Conservation (phyloP, 1,284 basidiomycete species). For the Moesziomyces sp. region DNA sequence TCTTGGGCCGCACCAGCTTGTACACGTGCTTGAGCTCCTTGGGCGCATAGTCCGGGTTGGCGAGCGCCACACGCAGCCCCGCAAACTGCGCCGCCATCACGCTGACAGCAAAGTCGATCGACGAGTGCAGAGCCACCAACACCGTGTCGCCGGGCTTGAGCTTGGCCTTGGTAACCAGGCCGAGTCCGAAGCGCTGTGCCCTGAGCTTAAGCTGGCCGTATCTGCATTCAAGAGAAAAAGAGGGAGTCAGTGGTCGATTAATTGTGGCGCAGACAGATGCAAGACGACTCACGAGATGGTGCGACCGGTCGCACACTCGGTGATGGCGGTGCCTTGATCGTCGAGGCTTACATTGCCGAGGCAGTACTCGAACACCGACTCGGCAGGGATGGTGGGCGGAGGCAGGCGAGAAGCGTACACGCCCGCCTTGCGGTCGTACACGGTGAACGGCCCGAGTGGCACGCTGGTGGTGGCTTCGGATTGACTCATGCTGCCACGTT, state of each 20-base stretch:
- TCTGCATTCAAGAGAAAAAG: constrained; percentile 1
- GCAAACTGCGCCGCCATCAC: constrained; percentile 45
- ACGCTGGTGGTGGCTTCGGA: background rate
- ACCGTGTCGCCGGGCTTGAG: constrained; percentile 47
- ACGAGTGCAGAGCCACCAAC: constrained; percentile 35
- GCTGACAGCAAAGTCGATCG: constrained; percentile 45
- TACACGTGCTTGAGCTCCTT: constrained; percentile 45
- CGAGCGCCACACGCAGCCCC: constrained; percentile 41
- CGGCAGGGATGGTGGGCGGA: constrained; percentile 12
- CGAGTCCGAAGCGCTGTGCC: constrained; percentile 41
- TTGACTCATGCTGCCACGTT: constrained; percentile 11
- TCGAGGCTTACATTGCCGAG: constrained; percentile 29
- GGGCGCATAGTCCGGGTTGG: constrained; percentile 40
- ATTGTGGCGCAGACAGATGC: background rate
- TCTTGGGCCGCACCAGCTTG: constrained; percentile 36
- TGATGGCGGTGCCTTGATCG: constrained; percentile 25
- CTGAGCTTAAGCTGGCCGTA: constrained; percentile 43
- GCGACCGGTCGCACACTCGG: constrained; percentile 19
- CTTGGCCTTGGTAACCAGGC: constrained; percentile 31
- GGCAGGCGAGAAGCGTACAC: constrained; percentile 22
- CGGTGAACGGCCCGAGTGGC: constrained; percentile 15
- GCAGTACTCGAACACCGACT: constrained; percentile 24
- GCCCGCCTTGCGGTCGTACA: constrained; percentile 23
- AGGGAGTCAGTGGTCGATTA: background rate
- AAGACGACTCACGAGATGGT: constrained; percentile 22